Conservation (phyloP, 1,139 yeast genomes). For the Blastobotrys aristatus region DNA sequence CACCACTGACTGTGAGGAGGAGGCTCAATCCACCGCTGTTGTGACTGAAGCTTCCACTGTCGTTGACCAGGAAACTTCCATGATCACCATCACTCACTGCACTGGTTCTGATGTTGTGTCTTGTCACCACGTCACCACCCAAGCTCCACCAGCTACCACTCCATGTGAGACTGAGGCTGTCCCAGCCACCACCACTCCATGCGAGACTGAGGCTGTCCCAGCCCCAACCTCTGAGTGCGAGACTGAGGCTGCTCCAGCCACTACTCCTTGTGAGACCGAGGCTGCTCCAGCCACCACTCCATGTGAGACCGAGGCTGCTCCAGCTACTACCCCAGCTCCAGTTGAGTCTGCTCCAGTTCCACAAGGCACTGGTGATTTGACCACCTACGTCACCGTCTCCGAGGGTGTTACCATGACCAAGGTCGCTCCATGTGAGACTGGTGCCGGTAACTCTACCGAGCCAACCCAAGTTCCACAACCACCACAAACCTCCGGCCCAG, state of each 20-base stretch:
- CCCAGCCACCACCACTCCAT: slow-evolving; percentile 9
- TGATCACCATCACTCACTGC: slow-evolving; percentile 22
- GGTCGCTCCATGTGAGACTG: slow-evolving; percentile 21
- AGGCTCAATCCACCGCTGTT: slow-evolving; percentile 15
- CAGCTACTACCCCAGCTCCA: slow-evolving; percentile 4
- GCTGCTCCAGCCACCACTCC: slow-evolving; percentile 10
- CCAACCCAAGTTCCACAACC: slow-evolving; percentile 1
- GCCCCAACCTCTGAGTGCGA: slow-evolving; percentile 10
- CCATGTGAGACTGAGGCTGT: slow-evolving; percentile 6
- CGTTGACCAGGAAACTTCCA: slow-evolving; percentile 15
- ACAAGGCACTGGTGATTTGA: slow-evolving; percentile 14
- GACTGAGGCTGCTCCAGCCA: slow-evolving; percentile 3
- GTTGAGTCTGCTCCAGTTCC: slow-evolving; percentile 5
- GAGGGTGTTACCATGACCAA: slow-evolving; percentile 31
- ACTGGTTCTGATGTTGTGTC: slow-evolving; percentile 25
- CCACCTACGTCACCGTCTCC: slow-evolving; percentile 30
- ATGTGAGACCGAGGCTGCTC: not conserved
- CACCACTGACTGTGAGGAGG: slow-evolving; percentile 1
- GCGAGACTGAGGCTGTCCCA: slow-evolving; percentile 7
- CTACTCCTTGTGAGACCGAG: not conserved
- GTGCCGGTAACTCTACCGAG: slow-evolving; percentile 16
- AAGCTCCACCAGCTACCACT: slow-evolving; percentile 13
- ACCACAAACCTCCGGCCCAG: slow-evolving; percentile 18
- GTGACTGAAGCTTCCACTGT: slow-evolving; percentile 19
- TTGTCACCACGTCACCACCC: slow-evolving; percentile 25